Percentiles rank a stretch among this genome's conserved stretches.
Evolutionary conservation across 2,329 filamentous ascomycete genomes (phyloP).

Genomic region (Raffaelea ambrosiae): DNA sequence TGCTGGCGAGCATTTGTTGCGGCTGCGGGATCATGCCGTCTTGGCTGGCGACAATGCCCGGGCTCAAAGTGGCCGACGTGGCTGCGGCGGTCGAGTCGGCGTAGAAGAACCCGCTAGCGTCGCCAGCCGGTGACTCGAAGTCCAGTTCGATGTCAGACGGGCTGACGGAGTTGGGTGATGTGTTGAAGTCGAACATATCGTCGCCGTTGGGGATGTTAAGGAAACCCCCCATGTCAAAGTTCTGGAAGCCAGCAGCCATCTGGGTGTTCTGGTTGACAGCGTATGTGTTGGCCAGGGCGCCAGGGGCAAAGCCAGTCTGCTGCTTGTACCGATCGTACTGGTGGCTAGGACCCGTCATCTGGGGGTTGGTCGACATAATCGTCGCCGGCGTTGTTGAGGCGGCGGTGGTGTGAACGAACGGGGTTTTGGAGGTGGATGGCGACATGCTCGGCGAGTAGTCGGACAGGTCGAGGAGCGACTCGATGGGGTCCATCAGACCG

Average conservation of each 20-base stretch:
- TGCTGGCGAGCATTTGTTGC: conserved; percentile 30
- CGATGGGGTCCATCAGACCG: conserved; percentile 37
- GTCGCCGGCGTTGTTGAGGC: conserved; percentile 37
- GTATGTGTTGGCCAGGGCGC: conserved; percentile 71
- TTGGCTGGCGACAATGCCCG: conserved; percentile 56
- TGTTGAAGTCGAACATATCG: conserved; percentile 65
- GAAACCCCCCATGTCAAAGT: conserved; percentile 38
- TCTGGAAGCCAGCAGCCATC: conserved; percentile 42
- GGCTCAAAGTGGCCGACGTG: not conserved
- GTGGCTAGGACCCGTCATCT: conserved; percentile 75
- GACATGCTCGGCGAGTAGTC: conserved; percentile 57
- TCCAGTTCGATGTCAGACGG: conserved; percentile 63
- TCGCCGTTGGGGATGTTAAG: conserved; percentile 48
- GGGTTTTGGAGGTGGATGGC: conserved; percentile 43
- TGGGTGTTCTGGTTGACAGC: conserved; percentile 61
- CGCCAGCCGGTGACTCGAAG: conserved; percentile 46
- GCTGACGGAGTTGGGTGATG: conserved; percentile 53
- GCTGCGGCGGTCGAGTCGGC: conserved; percentile 22
- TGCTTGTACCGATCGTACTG: conserved; percentile 94
- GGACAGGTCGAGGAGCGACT: conserved; percentile 51
- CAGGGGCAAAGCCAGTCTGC: conserved; percentile 84
- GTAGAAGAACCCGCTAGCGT: conserved; percentile 59
- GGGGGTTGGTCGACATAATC: conserved; percentile 43
- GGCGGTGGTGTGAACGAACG: conserved; percentile 35
- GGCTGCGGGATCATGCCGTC: conserved; percentile 31